Evolutionary conservation across 2,329 filamentous ascomycete species (phyloP).

Genomic region (Biscogniauxia mediterranea): DNA sequence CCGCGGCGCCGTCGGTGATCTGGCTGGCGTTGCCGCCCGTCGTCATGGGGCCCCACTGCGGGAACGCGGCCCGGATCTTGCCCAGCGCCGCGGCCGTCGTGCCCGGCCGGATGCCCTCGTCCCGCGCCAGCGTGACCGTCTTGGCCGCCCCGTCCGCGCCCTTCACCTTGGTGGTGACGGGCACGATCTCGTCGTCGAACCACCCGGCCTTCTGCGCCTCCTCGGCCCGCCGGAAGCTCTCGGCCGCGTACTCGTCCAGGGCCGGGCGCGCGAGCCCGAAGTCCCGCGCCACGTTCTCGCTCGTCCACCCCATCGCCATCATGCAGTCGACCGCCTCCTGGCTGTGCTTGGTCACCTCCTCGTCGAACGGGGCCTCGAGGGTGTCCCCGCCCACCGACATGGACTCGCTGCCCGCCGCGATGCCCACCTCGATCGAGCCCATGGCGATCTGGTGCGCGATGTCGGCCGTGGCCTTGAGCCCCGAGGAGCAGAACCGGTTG

Average conservation of each 20-base stretch:
- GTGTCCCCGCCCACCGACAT: constrained; percentile 77
- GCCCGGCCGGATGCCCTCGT: constrained; percentile 88
- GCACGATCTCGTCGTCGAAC: constrained; percentile 92
- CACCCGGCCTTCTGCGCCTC: constrained; percentile 84
- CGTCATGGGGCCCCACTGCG: constrained; percentile 80
- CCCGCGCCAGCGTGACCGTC: constrained; percentile 74
- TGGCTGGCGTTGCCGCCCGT: constrained; percentile 95
- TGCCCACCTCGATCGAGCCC: constrained; percentile 81
- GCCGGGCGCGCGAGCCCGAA: constrained; percentile 78
- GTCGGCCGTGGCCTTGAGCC: constrained; percentile 91
- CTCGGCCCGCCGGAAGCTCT: constrained; percentile 86
- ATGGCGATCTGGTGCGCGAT: constrained; percentile 83
- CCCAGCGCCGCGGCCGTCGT: constrained; percentile 79
- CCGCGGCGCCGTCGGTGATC: constrained; percentile 89
- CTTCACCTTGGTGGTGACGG: constrained; percentile 79
- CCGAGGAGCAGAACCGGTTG: constrained; percentile 97
- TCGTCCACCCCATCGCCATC: constrained; percentile 97
- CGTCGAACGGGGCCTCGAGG: constrained; percentile 71
- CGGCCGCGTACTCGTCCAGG: constrained; percentile 83
- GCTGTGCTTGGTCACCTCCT: constrained; percentile 66
- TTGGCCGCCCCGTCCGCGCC: constrained; percentile 77
- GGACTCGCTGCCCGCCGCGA: constrained; percentile 84
- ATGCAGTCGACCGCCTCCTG: constrained; percentile 83
- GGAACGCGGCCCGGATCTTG: constrained; percentile 90
- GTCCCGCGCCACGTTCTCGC: constrained; percentile 90